Base-by-base conservation (phyloP, 2,329 filamentous ascomycete genomes). In the Botrytis medusae region DNA sequence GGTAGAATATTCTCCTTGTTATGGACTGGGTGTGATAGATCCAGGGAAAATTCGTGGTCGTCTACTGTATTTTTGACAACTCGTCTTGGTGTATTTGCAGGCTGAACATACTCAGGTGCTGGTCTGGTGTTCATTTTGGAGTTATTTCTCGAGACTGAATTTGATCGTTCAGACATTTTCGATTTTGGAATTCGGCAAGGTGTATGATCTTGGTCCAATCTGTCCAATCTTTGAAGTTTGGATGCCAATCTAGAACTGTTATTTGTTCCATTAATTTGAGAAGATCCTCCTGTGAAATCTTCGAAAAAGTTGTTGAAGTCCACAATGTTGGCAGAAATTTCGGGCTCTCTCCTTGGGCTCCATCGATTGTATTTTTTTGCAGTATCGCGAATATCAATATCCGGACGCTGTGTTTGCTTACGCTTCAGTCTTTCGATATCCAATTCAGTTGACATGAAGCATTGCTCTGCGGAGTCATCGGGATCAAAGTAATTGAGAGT, bases 261-360 rank as follows among this genome's bases (percentile, higher is more conserved):
- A 57, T 68, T 68, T 14, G 65, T 42, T 68, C 65, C 65, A 57
- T 68, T 68, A 32, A 57, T 57, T 68, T 57, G 65, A 32, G 74
- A 81, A 51, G 81, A 81, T 61, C 81, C 81, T 73, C 83, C 80
- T 7, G 85, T 84, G 75, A 87, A 86, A 60, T 86, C 82, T 44
- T 85, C 85, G 74, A 87, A 85, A 32, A 83, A 83, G 69, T 81
- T 81, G 63, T 83, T 83, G 57, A 86, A 80, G 20, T 83, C 84
- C 16, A 85, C 86, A 5, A 77, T 78, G 67, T 78, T 80, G 69
- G 86, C 83, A 46, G 81, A 81, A 74, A 82, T 84, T 46, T 85
- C 82, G 12, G 75, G 34, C 51, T 76, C n/a, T 61, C 81, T 78
- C 48, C 77, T 78, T 67, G 76, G 76, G 68, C 74, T 71, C 77